Percentiles rank a stretch among this genome's conserved stretches.
Evolutionary conservation across 2,329 filamentous ascomycete genomes (phyloP).

Genomic region (Alternaria triticina): DNA sequence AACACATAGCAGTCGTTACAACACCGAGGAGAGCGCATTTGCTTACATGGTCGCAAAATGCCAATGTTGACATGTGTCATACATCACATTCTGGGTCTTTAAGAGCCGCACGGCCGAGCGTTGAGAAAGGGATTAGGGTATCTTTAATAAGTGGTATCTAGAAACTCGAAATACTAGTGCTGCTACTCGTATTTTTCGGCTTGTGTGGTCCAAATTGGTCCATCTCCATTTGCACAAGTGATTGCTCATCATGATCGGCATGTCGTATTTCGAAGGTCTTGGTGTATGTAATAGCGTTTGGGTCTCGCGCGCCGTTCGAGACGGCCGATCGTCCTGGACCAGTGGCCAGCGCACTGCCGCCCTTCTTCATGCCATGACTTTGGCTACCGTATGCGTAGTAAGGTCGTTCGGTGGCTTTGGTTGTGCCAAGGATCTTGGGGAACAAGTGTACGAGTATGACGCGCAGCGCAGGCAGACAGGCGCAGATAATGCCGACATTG

Average conservation of each 20-base stretch:
- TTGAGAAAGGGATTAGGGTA: background rate
- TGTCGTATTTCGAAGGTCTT: constrained; percentile 23
- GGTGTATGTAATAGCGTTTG: constrained; percentile 18
- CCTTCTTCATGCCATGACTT: constrained; percentile 30
- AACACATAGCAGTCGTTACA: background rate
- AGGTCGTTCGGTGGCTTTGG: constrained; percentile 18
- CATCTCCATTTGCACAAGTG: constrained; percentile 12
- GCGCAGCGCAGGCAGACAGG: constrained; percentile 53
- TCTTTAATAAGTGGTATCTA: background rate
- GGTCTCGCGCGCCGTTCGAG: background rate
- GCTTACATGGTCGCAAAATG: background rate
- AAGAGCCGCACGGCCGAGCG: background rate
- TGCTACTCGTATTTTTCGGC: constrained; percentile 3
- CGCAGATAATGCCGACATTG: constrained; percentile 54
- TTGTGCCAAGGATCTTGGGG: constrained; percentile 47
- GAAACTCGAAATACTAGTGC: constrained; percentile 17
- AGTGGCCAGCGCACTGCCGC: constrained; percentile 17
- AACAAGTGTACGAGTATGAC: constrained; percentile 48
- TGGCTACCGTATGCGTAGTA: constrained; percentile 21
- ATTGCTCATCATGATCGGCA: constrained; percentile 16
- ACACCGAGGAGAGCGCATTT: background rate
- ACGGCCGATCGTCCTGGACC: constrained; percentile 1
- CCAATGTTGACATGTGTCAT: background rate
- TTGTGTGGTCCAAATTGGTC: constrained; percentile 6
- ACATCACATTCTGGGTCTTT: accelerated